Conservation (phyloP, 192 early-diverging fungal genomes). For the Physocladia obscura region DNA sequence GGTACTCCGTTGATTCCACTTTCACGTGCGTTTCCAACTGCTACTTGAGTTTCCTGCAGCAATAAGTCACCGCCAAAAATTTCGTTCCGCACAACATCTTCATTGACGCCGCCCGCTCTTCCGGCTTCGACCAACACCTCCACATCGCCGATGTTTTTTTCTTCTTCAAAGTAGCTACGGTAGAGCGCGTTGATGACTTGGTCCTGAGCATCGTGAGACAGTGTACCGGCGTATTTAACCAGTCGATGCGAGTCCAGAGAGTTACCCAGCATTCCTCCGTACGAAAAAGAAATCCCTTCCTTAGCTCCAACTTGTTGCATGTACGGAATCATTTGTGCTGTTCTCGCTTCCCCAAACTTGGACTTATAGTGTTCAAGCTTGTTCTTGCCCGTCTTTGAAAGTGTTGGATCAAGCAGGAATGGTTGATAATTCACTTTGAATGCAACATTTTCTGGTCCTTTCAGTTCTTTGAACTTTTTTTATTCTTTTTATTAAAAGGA, state of each 20-base stretch:
- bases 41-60: slow-evolving; percentile 45
- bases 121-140: slow-evolving; percentile 59
- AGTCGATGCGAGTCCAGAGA: slow-evolving; percentile 68
- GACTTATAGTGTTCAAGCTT: slow-evolving; percentile 57
- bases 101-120: slow-evolving; percentile 60
- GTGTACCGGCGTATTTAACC: slow-evolving; percentile 52
- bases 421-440: slow-evolving; percentile 67
- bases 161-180: slow-evolving; percentile 70
- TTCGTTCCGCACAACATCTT: slow-evolving; percentile 32
- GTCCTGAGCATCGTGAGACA: slow-evolving; percentile 49
- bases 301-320: slow-evolving; percentile 56
- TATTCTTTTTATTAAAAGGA: not conserved
- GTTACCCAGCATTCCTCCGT: slow-evolving; percentile 60
- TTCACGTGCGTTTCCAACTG: slow-evolving; percentile 42
- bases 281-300: slow-evolving; percentile 68
- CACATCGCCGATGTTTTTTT: slow-evolving; percentile 64
- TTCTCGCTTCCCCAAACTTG: slow-evolving; percentile 66
- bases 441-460: slow-evolving; percentile 48
- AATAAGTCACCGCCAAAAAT: slow-evolving; percentile 62
- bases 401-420: slow-evolving; percentile 66
- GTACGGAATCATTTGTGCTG: slow-evolving; percentile 51
- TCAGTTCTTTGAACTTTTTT: slow-evolving; percentile 26
- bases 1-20: slow-evolving; percentile 70
- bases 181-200: slow-evolving; percentile 64
- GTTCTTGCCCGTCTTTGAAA: slow-evolving; percentile 50